Percentiles rank a stretch among this genome's conserved stretches.
These are phyloP conservation scores for Hemisphaericaspora xylanilytica DNA, from an alignment of 1,139 yeast species.

Conservation along the genomic window DNA sequence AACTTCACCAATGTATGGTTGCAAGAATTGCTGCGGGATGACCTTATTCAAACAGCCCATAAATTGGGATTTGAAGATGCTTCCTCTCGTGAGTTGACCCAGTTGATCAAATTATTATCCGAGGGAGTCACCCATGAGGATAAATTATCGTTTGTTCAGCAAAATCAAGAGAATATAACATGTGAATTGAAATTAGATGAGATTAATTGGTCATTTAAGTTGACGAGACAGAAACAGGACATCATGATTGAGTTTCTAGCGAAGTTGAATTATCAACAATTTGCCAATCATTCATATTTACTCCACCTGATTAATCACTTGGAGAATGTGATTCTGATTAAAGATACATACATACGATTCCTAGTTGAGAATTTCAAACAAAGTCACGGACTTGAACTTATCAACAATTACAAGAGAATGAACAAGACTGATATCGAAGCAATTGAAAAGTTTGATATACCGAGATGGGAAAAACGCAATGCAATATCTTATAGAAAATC, in stretches of 20 bases:
- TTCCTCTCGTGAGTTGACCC: slow-evolving; percentile 10
- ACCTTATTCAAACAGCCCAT: slow-evolving; percentile 19
- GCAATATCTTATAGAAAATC: slow-evolving; percentile 9
- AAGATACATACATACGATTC: slow-evolving; percentile 36
- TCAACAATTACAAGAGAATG: slow-evolving; percentile 26
- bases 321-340: slow-evolving; percentile 22
- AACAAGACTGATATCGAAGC: slow-evolving; percentile 14
- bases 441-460: slow-evolving; percentile 18
- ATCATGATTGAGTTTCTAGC: slow-evolving; percentile 19
- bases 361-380: slow-evolving; percentile 37
- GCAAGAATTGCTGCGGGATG: slow-evolving; percentile 18
- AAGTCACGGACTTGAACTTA: slow-evolving; percentile 35
- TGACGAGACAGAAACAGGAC: slow-evolving; percentile 12
- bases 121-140: slow-evolving; percentile 1
- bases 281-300: slow-evolving; percentile 22
- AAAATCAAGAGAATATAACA: slow-evolving; percentile 1
- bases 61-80: slow-evolving; percentile 27
- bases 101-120: slow-evolving; percentile 10
- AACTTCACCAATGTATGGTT: slow-evolving; percentile 30
- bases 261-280: slow-evolving; percentile 23
- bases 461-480: slow-evolving; percentile 16
- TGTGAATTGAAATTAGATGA: slow-evolving; percentile 8
- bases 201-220: slow-evolving; percentile 24
- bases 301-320: slow-evolving; percentile 21
- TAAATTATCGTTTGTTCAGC: slow-evolving; percentile 1